Base-by-base conservation (phyloP, 2,329 filamentous ascomycete species). In the Bipolaris gigantea region DNA sequence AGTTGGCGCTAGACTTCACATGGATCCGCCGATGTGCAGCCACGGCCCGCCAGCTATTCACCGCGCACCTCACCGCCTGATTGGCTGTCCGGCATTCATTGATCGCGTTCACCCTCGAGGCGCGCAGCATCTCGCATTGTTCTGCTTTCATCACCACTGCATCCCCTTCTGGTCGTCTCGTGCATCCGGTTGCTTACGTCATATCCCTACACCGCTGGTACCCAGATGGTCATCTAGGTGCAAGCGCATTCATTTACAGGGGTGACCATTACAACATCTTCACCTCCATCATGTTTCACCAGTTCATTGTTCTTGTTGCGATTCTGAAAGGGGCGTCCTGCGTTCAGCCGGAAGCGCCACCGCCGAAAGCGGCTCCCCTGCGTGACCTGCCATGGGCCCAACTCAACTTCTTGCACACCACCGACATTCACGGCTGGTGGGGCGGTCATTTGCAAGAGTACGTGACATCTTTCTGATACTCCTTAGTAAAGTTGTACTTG, bases 361-460 rank as follows among this genome's bases (percentile, higher is more conserved):
- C 83, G 36, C 90, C 94, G 7, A 82, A 93, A 50, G 82, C 85
- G 53, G 91, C 89, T 50, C 92, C 92, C 41, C 84, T 97, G 76
- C 87, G 93, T 67, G 83, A 91, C 63, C 81, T 99, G 49, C 83
- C 86, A 65, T 97, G 92, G 90, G 92, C 89, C n/a, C 88, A 96
- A 73, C 82, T 97, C 69, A 97, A 97, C 80, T 95, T 81, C 66
- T 68, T 99, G n/a, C 92, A 74, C 50, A 97, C 94, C 0, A 97
- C 94, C 33, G 79, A 97, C 73, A 94, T 90, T 4, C 94, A 97
- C 76, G 93, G 94, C 66, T 99, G 94, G 94, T 87, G 95, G 70
- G 91, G 86, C 9, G 94, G 94, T 1, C 94, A 99, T 79, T 77
- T 97, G 5, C 88, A 92, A 78, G 94, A 99, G 87, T 91, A 79